phyloP scores from a whole-genome alignment of 768 basidiomycete species.

The Mrakia blollopis region DNA sequence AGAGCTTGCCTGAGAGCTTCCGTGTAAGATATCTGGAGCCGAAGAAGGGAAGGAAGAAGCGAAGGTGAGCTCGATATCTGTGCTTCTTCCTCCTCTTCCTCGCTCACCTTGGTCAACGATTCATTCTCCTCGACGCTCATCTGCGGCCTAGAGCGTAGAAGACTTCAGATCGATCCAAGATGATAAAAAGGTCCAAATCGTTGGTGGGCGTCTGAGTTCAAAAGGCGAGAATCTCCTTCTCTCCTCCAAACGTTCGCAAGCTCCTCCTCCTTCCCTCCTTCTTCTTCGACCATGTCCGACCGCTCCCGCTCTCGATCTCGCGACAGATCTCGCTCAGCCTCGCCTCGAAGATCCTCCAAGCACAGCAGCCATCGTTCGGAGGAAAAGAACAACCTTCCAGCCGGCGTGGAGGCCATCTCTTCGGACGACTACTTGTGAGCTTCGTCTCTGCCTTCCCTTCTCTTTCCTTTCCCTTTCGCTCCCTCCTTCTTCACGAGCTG shows the following conservation, averaged over 20 bases:
- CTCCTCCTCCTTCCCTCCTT: not conserved
- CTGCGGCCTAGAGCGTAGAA: no score
- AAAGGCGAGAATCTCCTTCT: no score
- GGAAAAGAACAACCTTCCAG: constrained; percentile 9
- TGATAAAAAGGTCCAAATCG: no score
- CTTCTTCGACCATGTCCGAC: constrained; percentile 5
- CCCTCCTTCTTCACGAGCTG: not conserved
- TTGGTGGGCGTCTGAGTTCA: no score
- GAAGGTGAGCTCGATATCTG: no score
- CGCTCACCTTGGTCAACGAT: no score
- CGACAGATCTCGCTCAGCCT: constrained; percentile 4
- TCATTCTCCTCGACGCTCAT: no score
- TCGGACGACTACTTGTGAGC: constrained; percentile 32
- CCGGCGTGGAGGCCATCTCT: constrained; percentile 26
- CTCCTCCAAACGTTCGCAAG: not conserved
- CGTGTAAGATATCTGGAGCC: not conserved
- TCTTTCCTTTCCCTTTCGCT: not conserved
- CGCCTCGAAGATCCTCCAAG: constrained; percentile 2
- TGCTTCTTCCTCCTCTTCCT: no score
- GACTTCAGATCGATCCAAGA: no score
- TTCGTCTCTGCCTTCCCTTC: not conserved
- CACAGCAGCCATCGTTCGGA: not conserved
- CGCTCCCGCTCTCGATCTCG: constrained; percentile 14
- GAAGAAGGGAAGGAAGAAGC: not conserved
- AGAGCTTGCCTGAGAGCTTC: not conserved